A percentile compares a stretch with the other conserved stretches of the same genome.
These are phyloP conservation scores for Panaeolus cyanescens DNA, from an alignment of 768 basidiomycete species.

Conservation along the genomic window DNA sequence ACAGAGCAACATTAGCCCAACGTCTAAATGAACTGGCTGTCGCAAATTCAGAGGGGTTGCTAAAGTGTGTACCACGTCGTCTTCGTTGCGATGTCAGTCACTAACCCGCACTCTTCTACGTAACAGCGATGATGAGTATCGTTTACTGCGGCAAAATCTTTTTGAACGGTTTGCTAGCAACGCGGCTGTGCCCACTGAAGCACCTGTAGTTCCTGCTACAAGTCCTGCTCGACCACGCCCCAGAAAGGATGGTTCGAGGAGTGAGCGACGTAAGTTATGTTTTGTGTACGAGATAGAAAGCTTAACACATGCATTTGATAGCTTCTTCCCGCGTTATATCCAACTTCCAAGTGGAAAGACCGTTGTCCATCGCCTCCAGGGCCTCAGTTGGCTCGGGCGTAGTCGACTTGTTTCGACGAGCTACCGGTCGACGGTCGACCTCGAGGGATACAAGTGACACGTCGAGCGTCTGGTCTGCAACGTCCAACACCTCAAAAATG, in stretches of 20 bases:
- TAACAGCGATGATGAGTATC: constrained; percentile 81
- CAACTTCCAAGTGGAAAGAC: constrained; percentile 43
- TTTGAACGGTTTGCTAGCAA: constrained; percentile 76
- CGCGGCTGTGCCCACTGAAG: constrained; percentile 60
- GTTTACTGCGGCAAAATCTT: constrained; percentile 78
- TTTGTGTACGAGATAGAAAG: background rate
- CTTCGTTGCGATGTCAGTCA: too few relatives aligned
- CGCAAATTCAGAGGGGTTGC: constrained; percentile 79
- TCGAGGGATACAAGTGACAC: constrained; percentile 50
- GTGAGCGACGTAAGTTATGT: constrained; percentile 36
- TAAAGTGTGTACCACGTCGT: constrained; percentile 57
- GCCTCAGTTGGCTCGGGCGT: constrained; percentile 53
- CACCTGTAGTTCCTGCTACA: constrained; percentile 58
- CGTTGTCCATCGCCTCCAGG: constrained; percentile 55
- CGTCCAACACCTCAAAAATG: constrained; percentile 38
- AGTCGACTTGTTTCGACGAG: constrained; percentile 53
- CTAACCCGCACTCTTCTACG: background rate
- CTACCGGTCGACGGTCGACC: constrained; percentile 37
- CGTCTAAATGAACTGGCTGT: constrained; percentile 78
- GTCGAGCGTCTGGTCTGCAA: constrained; percentile 44
- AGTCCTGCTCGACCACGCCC: constrained; percentile 34
- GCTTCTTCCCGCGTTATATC: constrained; percentile 38
- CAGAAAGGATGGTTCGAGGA: constrained; percentile 22
- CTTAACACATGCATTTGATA: constrained; percentile 11
- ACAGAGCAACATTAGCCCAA: constrained; percentile 80